phyloP scores from a whole-genome alignment of 225 moss, liverwort and hornwort genomes.

The Pleurozium schreberi region DNA sequence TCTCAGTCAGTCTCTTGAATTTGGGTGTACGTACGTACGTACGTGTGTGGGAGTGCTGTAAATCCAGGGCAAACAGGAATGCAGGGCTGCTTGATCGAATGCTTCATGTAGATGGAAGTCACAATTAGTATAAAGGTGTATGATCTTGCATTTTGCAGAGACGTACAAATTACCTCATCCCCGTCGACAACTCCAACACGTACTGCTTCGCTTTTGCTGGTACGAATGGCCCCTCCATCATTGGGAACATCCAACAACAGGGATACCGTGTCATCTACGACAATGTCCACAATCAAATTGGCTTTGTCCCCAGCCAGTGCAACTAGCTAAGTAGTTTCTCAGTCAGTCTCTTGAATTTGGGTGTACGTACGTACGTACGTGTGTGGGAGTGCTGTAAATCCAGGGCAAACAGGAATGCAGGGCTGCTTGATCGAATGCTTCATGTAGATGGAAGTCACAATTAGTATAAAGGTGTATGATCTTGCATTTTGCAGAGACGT shows the following conservation, averaged over 20 bases:
- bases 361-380: no score
- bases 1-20: neutral
- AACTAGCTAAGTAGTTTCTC: neutral
- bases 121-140: neutral
- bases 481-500: neutral
- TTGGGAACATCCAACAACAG: conserved; percentile 50
- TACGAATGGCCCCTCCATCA: conserved; percentile 42
- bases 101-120: neutral
- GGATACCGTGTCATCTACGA: conserved; percentile 27
- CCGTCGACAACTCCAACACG: conserved; percentile 39
- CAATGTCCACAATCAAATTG: conserved; percentile 12
- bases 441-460: neutral
- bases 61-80: neutral
- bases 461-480: neutral
- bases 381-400: neutral
- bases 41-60: no score
- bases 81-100: neutral
- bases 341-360: neutral
- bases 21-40: no score
- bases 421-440: neutral
- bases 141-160: neutral
- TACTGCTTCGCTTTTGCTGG: conserved; percentile 44
- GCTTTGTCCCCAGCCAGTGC: conserved; percentile 32
- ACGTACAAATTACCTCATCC: conserved; percentile 31
- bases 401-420: neutral